Evolutionary conservation across 345 rosid genomes (phyloP).

Genomic region (Salix koriyanagi): DNA sequence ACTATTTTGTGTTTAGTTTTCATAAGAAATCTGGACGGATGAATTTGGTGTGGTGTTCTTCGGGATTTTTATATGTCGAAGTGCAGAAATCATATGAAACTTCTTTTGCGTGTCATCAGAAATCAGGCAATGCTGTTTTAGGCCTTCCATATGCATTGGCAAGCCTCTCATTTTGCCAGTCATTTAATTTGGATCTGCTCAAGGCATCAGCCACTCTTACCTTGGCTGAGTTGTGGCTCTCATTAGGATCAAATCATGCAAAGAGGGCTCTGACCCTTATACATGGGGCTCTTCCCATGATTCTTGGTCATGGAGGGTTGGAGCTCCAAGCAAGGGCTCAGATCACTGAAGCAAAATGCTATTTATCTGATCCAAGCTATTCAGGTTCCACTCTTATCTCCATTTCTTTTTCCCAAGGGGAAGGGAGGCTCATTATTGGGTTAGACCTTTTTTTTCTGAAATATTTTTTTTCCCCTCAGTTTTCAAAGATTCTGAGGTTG

Average conservation of each 20-base stretch:
- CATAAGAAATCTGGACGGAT: background rate
- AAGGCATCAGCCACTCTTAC: constrained; percentile 89
- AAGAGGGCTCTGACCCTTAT: constrained; percentile 68
- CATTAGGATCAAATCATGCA: constrained; percentile 74
- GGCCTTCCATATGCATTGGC: constrained; percentile 95
- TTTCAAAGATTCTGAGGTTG: constrained; percentile 50
- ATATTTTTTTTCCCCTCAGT: constrained; percentile 25
- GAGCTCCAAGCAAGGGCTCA: constrained; percentile 90
- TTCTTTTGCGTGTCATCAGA: constrained; percentile 40
- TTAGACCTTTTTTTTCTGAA: background rate
- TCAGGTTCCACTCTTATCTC: constrained; percentile 47
- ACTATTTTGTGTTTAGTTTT: background rate
- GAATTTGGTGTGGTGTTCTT: background rate
- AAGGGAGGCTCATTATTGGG: background rate
- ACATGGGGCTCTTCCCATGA: constrained; percentile 75
- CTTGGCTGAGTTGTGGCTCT: constrained; percentile 89
- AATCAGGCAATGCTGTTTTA: constrained; percentile 90
- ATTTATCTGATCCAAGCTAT: constrained; percentile 72
- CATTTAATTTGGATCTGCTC: constrained; percentile 94
- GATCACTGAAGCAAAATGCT: constrained; percentile 86
- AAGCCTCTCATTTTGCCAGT: constrained; percentile 89
- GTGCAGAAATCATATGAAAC: constrained; percentile 1
- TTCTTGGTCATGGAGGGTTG: constrained; percentile 94
- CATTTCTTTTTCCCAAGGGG: background rate
- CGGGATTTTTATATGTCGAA: background rate